phyloP scores from a whole-genome alignment of 768 basidiomycete species.

The Pisolithus marmoratus region DNA sequence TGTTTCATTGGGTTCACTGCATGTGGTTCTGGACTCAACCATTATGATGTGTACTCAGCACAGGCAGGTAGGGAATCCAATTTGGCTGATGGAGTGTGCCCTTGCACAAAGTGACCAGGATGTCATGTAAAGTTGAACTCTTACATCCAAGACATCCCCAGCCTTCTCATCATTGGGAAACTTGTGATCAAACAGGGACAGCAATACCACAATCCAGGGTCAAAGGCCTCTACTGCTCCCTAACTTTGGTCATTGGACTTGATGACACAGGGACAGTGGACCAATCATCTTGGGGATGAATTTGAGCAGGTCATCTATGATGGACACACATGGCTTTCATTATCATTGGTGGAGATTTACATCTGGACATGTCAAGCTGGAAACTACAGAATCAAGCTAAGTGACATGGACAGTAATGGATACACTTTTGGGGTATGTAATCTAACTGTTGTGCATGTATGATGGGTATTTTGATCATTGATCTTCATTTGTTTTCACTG shows the following conservation, averaged over 20 bases:
- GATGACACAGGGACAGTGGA: conserved; percentile 25
- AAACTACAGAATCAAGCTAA: neutral
- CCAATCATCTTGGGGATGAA: conserved; percentile 25
- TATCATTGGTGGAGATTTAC: neutral
- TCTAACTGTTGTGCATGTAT: neutral
- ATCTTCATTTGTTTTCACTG: neutral
- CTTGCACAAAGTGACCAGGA: neutral
- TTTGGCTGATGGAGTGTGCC: no score
- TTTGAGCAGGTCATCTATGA: neutral
- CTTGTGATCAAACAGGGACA: neutral
- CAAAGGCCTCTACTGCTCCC: neutral
- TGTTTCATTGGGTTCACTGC: no score
- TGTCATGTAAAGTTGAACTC: no score
- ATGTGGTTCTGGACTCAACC: no score
- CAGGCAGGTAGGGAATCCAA: no score
- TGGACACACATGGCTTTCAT: neutral
- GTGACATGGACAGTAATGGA: neutral
- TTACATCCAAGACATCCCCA: no score
- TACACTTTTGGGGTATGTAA: neutral
- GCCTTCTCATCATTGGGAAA: neutral
- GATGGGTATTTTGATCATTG: neutral
- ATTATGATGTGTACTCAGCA: no score
- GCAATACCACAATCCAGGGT: neutral
- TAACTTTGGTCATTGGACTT: conserved; percentile 11
- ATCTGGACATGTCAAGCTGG: neutral